phyloP scores from a whole-genome alignment of 495 filamentous ascomycete species.

The Echria macrotheca region DNA sequence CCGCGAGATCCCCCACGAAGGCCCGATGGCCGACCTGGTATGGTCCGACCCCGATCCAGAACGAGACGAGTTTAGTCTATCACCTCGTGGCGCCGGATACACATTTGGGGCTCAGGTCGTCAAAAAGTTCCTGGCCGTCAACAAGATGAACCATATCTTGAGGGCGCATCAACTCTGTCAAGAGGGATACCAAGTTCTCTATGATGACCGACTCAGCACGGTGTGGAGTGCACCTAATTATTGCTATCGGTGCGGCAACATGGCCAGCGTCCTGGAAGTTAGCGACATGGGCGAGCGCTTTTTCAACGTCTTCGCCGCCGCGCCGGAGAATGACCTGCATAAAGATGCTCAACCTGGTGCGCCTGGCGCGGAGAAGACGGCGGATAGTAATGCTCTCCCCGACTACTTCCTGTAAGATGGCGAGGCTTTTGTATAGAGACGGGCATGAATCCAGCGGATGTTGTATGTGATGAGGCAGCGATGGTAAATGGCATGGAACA shows the following conservation, averaged over 20 bases:
- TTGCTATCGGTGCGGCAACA: constrained; percentile 93
- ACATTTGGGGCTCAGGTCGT: constrained; percentile 97
- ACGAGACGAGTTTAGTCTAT: constrained; percentile 91
- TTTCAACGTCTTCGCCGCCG: constrained; percentile 96
- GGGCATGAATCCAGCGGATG: not conserved
- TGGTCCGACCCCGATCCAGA: constrained; percentile 97
- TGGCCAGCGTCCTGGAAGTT: constrained; percentile 95
- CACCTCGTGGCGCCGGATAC: constrained; percentile 89
- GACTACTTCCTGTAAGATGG: constrained; percentile 51
- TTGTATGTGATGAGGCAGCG: not conserved
- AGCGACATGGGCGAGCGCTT: constrained; percentile 83
- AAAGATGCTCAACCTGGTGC: constrained; percentile 68
- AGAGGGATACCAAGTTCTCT: constrained; percentile 93
- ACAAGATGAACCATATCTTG: constrained; percentile 92
- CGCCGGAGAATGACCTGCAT: constrained; percentile 90
- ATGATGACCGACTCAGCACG: constrained; percentile 88
- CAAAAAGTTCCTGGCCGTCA: constrained; percentile 94
- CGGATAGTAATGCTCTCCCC: constrained; percentile 46
- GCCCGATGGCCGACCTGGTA: constrained; percentile 97
- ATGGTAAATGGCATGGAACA: not conserved
- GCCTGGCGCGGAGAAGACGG: constrained; percentile 45
- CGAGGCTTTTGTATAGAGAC: not conserved
- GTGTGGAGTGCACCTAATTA: constrained; percentile 98
- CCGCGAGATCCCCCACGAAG: constrained; percentile 95
- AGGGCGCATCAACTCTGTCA: constrained; percentile 96